Evolutionary conservation across 2,329 filamentous ascomycete species (phyloP).

Genomic region (Macrophomina pseudophaseolina): DNA sequence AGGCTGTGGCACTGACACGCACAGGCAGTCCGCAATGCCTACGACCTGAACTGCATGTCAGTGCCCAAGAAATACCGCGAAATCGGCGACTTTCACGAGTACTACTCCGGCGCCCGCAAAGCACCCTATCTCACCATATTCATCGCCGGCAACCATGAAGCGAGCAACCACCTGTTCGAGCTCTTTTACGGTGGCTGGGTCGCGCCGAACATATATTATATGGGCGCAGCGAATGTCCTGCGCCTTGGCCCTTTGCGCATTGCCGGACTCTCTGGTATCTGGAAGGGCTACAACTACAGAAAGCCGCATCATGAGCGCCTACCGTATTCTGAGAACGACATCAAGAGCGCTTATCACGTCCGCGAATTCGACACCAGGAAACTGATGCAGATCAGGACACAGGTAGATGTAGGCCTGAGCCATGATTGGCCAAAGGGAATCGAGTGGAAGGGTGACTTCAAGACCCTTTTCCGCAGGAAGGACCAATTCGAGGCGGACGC

Average conservation of each 20-base stretch:
- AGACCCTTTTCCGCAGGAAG: slow-evolving; percentile 74
- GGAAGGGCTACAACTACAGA: slow-evolving; percentile 87
- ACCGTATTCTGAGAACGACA: slow-evolving; percentile 77
- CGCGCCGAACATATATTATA: slow-evolving; percentile 94
- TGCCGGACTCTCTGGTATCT: slow-evolving; percentile 89
- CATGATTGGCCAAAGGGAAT: slow-evolving; percentile 94
- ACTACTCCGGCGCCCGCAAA: slow-evolving; percentile 78
- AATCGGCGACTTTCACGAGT: slow-evolving; percentile 91
- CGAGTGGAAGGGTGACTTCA: slow-evolving; percentile 75
- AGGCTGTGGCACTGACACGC: slow-evolving; percentile 32
- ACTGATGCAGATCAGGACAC: slow-evolving; percentile 79
- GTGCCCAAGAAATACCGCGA: slow-evolving; percentile 86
- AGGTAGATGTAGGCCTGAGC: slow-evolving; percentile 88
- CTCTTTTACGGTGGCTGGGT: slow-evolving; percentile 97
- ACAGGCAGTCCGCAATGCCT: slow-evolving; percentile 83
- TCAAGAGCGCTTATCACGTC: slow-evolving; percentile 86
- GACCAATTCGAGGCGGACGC: slow-evolving; percentile 78
- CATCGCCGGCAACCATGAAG: slow-evolving; percentile 94
- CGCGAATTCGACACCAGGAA: slow-evolving; percentile 91
- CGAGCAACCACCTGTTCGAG: slow-evolving; percentile 86
- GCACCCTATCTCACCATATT: slow-evolving; percentile 93
- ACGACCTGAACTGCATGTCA: slow-evolving; percentile 86
- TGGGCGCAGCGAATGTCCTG: slow-evolving; percentile 89
- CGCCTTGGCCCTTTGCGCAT: slow-evolving; percentile 84
- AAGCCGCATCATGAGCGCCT: slow-evolving; percentile 84